Evolutionary conservation across 768 basidiomycete species (phyloP), one percentile per base, ranked within the genome.

Genomic region (Amanita inopinata): DNA sequence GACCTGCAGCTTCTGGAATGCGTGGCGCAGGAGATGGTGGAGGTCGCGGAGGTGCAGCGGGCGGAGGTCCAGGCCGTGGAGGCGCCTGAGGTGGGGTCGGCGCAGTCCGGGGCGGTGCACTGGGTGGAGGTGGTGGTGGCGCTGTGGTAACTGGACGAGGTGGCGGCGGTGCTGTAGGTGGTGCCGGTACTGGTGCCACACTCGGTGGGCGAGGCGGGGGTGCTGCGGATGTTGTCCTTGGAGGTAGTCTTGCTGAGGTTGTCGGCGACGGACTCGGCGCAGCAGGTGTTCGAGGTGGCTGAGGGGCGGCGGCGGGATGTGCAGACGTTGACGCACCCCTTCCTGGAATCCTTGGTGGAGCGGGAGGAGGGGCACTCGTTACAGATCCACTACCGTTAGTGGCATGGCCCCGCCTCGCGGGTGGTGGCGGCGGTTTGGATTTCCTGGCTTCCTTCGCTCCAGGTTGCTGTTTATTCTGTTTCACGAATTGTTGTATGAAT

Each of bases 401-500:
- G 47, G 51, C 41, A 60, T 71, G 48, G 34, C 49, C 45, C 5
- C 63, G 68, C 11, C 75, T 63, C 4, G 74, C 64, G 8, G 73
- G 70, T 0, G 76, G 75, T 3, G 80, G 72, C 1, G 80, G 70
- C 1, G 67, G 66, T 47, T 74, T 73, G 18, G 65, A 55, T 52
- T 69, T 69, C 49, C 69, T 70, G 10, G 56, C 51, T 41, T 66
- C 61, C 25, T 65, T 63, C n/a, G n/a, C n/a, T n/a, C n/a, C n/a
- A n/a, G n/a, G n/a, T n/a, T n/a, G n/a, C 40, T 55, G 63, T 53
- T 67, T 63, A 55, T 43, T 50, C 51, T 43, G 51, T 25, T 35
- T 50, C 18, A 91, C 73, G 54, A 80, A 99, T 49, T 81, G 71
- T 15, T 24, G 43, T 63, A 99, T 94, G 58, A 90, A 97, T 48